Evolutionary conservation across 257 asterid genomes (phyloP), one percentile per base, ranked within the genome.

Genomic region (Jacaranda copaia): DNA sequence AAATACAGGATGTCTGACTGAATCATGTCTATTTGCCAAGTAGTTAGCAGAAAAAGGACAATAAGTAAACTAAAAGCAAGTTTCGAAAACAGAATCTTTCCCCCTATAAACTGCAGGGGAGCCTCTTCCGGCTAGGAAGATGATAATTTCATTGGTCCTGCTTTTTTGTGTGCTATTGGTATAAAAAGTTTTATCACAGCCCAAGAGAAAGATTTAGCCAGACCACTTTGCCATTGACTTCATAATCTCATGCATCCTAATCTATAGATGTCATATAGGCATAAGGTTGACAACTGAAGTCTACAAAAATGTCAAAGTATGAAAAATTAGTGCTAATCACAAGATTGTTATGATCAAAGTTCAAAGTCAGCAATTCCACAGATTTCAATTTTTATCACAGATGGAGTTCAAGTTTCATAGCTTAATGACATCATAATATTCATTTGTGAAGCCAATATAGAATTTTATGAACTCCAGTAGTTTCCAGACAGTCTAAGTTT

Each of bases 301-400:
- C 20, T 39, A 35, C 32, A 77, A 49, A 56, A 43, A 43, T 42
- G 51, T 49, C 57, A 81, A 52, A n/a, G 5, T 46, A 63, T 62
- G 66, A 65, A 74, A 79, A 58, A 61, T 68, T 60, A 35, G 61
- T 18, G 13, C 67, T 12, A 58, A 45, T 48, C 76, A 67, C 48
- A 53, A 45, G 45, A 60, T 59, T 58, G 20, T 55, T n/a, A 60
- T 46, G 43, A 49, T 25, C 32, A 25, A 46, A 19, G 56, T 36
- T 65, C 42, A 49, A 15, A 25, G 12, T 35, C 51, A 62, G 55
- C 46, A 53, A 59, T 38, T 49, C 66, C 52, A 53, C 39, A 32
- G 35, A 68, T 66, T 63, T 68, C 65, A 62, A n/a, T 18, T 53
- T 25, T 59, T 70, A 66, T 40, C 58, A 72, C 58, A n/a, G 75